phyloP scores from a whole-genome alignment of 805 yeast species.

The Aciculoconidium aculeatum region DNA sequence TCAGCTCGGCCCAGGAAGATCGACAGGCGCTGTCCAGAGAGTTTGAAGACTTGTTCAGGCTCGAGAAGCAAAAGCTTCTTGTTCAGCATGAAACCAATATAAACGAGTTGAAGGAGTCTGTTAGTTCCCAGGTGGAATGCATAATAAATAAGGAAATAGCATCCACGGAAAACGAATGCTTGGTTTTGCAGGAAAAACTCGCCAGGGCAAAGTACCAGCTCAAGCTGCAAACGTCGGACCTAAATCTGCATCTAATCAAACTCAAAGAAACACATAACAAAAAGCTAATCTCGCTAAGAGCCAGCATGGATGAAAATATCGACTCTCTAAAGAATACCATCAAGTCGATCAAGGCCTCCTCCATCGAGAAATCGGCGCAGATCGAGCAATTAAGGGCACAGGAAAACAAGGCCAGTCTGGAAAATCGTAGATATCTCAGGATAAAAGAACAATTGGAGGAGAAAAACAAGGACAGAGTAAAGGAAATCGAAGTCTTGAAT shows the following conservation, averaged over 20 bases:
- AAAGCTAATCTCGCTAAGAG: constrained; percentile 10
- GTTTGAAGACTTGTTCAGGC: constrained; percentile 5
- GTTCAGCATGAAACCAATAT: constrained; percentile 19
- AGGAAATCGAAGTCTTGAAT: constrained; percentile 13
- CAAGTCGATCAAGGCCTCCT: constrained; percentile 5
- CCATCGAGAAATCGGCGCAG: constrained; percentile 4
- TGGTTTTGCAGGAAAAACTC: background rate
- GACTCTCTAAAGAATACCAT: constrained; percentile 9
- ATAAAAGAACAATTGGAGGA: constrained; percentile 2
- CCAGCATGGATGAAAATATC: constrained; percentile 13
- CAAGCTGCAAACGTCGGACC: constrained; percentile 12
- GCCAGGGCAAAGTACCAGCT: background rate
- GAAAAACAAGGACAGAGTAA: constrained; percentile 9
- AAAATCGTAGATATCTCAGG: constrained; percentile 5
- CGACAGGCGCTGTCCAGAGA: constrained; percentile 3
- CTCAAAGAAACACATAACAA: constrained; percentile 21
- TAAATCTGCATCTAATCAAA: constrained; percentile 18
- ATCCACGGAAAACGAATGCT: constrained; percentile 7
- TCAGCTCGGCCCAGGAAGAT: constrained; percentile 4
- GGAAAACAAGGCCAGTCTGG: background rate
- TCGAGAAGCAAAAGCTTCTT: constrained; percentile 11
- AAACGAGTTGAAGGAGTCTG: constrained; percentile 24
- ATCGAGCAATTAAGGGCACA: constrained; percentile 7
- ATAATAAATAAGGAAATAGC: constrained; percentile 29
- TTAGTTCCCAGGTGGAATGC: constrained; percentile 30